phyloP scores from a whole-genome alignment of 768 basidiomycete genomes.

The Hericium coralloides region DNA sequence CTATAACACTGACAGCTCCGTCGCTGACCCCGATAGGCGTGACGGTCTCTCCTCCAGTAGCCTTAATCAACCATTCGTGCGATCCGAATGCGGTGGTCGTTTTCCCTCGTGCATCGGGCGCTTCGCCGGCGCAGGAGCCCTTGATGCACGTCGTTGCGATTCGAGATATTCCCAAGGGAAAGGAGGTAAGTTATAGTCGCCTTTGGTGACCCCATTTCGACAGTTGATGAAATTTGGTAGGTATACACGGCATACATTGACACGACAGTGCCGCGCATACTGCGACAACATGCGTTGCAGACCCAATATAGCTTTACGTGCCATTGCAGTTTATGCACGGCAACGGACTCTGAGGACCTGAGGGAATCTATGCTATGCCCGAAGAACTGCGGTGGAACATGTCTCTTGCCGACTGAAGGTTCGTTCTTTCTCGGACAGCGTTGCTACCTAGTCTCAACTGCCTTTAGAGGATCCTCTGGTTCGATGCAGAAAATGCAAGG shows the following conservation, averaged over 20 bases:
- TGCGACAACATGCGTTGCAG: conserved; percentile 47
- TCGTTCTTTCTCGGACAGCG: not conserved
- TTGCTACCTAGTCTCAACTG: not conserved
- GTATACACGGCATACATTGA: conserved; percentile 82
- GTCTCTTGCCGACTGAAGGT: conserved; percentile 57
- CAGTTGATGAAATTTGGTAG: conserved; percentile 27
- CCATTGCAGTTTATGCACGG: conserved; percentile 48
- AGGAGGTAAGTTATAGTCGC: conserved; percentile 49
- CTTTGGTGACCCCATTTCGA: too few species aligned
- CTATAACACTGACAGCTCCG: conserved; percentile 77
- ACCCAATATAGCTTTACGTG: conserved; percentile 80
- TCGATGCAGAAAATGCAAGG: conserved; percentile 48
- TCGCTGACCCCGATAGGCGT: conserved; percentile 76
- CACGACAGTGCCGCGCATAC: conserved; percentile 53
- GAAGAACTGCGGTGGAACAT: conserved; percentile 55
- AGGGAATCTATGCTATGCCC: conserved; percentile 66
- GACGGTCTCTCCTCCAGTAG: conserved; percentile 70
- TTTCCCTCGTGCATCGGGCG: conserved; percentile 53
- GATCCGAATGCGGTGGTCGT: conserved; percentile 86
- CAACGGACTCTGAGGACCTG: conserved; percentile 39
- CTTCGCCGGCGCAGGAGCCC: conserved; percentile 37
- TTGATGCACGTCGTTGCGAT: conserved; percentile 68
- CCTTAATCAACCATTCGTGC: conserved; percentile 85
- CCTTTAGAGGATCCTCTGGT: conserved; percentile 36
- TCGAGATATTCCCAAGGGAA: conserved; percentile 46